phyloP scores from a whole-genome alignment of 805 yeast species.

The Brettanomyces bruxellensis region DNA sequence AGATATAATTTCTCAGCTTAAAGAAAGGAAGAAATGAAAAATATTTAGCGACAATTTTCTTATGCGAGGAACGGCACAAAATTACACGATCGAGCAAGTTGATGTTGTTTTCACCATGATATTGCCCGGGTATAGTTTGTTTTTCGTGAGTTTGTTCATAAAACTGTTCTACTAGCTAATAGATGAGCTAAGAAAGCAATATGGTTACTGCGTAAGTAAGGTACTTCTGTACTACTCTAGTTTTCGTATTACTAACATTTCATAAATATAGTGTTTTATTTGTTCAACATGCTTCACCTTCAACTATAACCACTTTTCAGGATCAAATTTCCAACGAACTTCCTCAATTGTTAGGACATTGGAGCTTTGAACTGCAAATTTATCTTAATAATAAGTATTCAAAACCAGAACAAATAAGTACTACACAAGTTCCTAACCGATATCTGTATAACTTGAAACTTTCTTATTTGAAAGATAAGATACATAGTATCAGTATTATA shows the following conservation, averaged over 20 bases:
- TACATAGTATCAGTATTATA: constrained; percentile 39
- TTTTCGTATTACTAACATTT: constrained; percentile 1
- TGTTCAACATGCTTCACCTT: constrained; percentile 41
- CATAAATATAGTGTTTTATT: constrained; percentile 25
- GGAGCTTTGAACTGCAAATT: constrained; percentile 63
- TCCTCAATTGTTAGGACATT: constrained; percentile 51
- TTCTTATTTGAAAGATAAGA: constrained; percentile 33
- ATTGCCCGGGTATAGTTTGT: no score
- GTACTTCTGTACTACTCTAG: no score
- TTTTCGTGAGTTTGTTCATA: no score
- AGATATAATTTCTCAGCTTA: no score
- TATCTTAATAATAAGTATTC: constrained; percentile 55
- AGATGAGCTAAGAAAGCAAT: not conserved
- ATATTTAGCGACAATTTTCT: no score
- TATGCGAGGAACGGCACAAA: no score
- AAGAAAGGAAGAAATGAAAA: no score
- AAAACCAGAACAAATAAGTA: constrained; percentile 27
- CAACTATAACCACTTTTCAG: constrained; percentile 58
- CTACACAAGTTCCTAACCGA: constrained; percentile 31
- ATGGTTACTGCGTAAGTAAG: constrained; percentile 29
- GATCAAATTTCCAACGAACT: constrained; percentile 62
- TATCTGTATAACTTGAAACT: constrained; percentile 43
- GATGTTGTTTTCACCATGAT: no score
- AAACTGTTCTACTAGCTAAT: no score
- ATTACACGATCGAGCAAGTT: no score